Percentiles rank a stretch among this genome's conserved stretches.
phyloP scores from a whole-genome alignment of 1,284 basidiomycete species.

The Cryptococcus sp. region DNA sequence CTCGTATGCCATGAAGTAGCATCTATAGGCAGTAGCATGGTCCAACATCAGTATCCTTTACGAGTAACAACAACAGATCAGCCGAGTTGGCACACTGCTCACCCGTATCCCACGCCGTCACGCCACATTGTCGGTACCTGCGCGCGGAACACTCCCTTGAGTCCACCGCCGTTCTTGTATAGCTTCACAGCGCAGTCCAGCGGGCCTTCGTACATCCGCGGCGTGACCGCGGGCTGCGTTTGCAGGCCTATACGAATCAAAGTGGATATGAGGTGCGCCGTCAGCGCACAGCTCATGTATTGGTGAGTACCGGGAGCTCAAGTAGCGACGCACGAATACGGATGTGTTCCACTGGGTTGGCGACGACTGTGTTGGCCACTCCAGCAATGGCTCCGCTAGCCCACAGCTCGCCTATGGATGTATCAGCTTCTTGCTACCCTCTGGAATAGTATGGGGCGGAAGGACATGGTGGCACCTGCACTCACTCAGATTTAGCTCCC shows the following conservation, averaged over 20 bases:
- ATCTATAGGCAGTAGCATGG: slow-evolving; percentile 35
- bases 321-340: slow-evolving; percentile 74
- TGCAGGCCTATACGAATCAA: slow-evolving; percentile 74
- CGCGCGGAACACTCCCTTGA: slow-evolving; percentile 86
- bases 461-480: neutral
- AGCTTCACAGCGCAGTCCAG: slow-evolving; percentile 84
- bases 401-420: slow-evolving; percentile 65
- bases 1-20: slow-evolving; percentile 93
- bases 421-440: neutral
- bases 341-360: slow-evolving; percentile 95
- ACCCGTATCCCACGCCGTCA: slow-evolving; percentile 80
- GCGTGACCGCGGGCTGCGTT: slow-evolving; percentile 75
- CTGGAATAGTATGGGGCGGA: too few species aligned
- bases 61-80: too few species aligned
- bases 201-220: slow-evolving; percentile 72
- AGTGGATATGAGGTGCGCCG: neutral
- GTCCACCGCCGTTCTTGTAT: slow-evolving; percentile 68
- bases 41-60: too few species aligned
- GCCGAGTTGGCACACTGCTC: slow-evolving; percentile 14
- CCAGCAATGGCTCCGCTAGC: slow-evolving; percentile 80
- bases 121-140: slow-evolving; percentile 86
- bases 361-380: slow-evolving; percentile 86
- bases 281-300: neutral
- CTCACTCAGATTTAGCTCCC: slow-evolving; percentile 37
- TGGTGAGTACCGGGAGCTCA: neutral